Conservation (phyloP, 805 yeast genomes). For the Debaryomyces tyrocola region DNA sequence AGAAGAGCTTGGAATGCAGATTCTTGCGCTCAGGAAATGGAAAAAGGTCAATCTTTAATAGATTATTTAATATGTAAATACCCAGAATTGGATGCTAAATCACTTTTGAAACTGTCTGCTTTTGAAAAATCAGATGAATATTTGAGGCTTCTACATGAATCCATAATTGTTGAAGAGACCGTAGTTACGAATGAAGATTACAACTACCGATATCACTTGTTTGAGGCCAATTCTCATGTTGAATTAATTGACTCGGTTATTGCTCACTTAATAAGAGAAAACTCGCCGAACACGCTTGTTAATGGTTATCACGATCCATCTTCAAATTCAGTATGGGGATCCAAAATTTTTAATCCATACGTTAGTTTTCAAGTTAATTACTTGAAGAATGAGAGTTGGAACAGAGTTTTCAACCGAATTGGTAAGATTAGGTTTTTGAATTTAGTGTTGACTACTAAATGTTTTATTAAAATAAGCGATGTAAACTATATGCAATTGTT, state of each 20-base stretch:
- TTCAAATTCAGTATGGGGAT: slow-evolving; percentile 25
- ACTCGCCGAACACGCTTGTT: slow-evolving; percentile 36
- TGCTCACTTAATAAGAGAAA: slow-evolving; percentile 23
- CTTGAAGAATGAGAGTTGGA: slow-evolving; percentile 49
- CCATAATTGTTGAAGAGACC: not conserved
- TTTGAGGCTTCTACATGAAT: slow-evolving; percentile 3
- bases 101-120: not conserved
- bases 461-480: slow-evolving; percentile 17
- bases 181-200: not conserved
- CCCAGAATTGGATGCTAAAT: slow-evolving; percentile 13
- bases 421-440: slow-evolving; percentile 42
- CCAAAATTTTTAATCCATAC: slow-evolving; percentile 31
- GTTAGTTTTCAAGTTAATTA: slow-evolving; percentile 32
- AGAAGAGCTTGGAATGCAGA: not conserved
- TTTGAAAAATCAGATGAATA: slow-evolving; percentile 1
- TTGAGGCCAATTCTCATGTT: slow-evolving; percentile 12
- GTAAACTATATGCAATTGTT: slow-evolving; percentile 23
- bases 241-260: slow-evolving; percentile 46
- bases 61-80: slow-evolving; percentile 3
- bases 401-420: slow-evolving; percentile 33
- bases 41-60: slow-evolving; percentile 1
- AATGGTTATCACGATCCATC: slow-evolving; percentile 45
- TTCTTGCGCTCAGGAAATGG: slow-evolving; percentile 1
- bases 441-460: slow-evolving; percentile 36
- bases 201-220: slow-evolving; percentile 9